Percentiles rank a stretch among this genome's conserved stretches.
Evolutionary conservation across 1,139 yeast genomes (phyloP).

Genomic region (Protomyces lactucae-debilis): DNA sequence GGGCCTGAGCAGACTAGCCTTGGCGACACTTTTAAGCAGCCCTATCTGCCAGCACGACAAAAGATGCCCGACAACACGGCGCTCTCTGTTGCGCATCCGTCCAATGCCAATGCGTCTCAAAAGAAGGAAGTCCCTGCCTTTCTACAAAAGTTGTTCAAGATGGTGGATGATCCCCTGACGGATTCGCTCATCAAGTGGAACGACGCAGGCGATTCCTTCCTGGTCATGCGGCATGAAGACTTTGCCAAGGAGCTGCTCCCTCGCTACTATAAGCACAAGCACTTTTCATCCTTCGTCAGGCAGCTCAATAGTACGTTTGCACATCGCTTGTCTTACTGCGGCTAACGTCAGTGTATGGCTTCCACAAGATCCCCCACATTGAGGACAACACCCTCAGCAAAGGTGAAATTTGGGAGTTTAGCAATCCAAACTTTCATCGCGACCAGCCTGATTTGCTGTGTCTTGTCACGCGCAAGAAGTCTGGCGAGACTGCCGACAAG

Average conservation of each 20-base stretch:
- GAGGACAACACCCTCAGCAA: constrained; percentile 28
- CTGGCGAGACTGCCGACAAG: constrained; percentile 44
- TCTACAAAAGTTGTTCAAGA: constrained; percentile 40
- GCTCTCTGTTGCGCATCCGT: neutral
- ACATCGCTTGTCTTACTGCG: neutral
- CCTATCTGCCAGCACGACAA: neutral
- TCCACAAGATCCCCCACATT: constrained; percentile 69
- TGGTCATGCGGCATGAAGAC: constrained; percentile 76
- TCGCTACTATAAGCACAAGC: constrained; percentile 86
- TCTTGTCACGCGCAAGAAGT: constrained; percentile 40
- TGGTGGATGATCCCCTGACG: constrained; percentile 80
- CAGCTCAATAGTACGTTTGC: constrained; percentile 59
- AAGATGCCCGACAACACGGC: neutral
- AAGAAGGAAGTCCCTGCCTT: constrained; percentile 28
- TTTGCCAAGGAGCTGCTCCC: constrained; percentile 83
- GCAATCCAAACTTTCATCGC: constrained; percentile 51
- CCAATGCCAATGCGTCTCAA: neutral
- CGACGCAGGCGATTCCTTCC: constrained; percentile 76
- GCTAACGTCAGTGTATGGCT: constrained; percentile 63
- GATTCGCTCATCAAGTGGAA: constrained; percentile 74
- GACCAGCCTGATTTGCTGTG: constrained; percentile 63
- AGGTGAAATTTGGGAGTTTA: constrained; percentile 29
- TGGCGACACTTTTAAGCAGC: too few species aligned
- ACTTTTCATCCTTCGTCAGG: constrained; percentile 90
- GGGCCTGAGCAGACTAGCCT: too few species aligned